These are phyloP conservation scores for Botryotinia globosa DNA, from an alignment of 2,329 filamentous ascomycete species.

Conservation along the genomic window DNA sequence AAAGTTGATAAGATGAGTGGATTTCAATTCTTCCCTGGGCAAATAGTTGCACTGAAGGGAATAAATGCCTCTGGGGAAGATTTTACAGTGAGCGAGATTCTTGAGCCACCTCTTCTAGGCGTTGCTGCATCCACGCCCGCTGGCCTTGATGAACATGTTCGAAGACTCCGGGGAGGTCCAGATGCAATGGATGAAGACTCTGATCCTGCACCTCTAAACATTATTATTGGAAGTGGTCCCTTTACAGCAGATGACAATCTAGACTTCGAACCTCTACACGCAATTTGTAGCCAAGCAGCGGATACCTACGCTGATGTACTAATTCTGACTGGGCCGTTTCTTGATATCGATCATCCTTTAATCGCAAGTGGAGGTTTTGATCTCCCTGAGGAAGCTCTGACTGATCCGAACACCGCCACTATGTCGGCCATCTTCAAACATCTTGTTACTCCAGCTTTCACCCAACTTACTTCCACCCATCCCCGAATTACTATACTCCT, in stretches of 20 bases:
- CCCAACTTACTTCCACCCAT: constrained; percentile 65
- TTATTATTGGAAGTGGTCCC: constrained; percentile 79
- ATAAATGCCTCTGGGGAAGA: constrained; percentile 82
- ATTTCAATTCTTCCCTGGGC: constrained; percentile 89
- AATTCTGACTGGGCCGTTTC: constrained; percentile 80
- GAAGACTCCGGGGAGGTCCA: constrained; percentile 63
- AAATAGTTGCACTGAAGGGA: constrained; percentile 83
- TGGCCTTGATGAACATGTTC: constrained; percentile 65
- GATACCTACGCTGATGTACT: constrained; percentile 74
- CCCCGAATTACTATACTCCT: constrained; percentile 80
- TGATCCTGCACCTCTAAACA: constrained; percentile 64
- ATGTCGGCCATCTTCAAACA: constrained; percentile 80
- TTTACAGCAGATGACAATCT: constrained; percentile 93
- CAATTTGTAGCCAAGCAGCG: constrained; percentile 74
- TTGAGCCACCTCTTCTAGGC: constrained; percentile 71
- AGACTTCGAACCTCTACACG: constrained; percentile 81
- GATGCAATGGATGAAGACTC: constrained; percentile 60
- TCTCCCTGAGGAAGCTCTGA: constrained; percentile 61
- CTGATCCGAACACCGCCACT: constrained; percentile 75
- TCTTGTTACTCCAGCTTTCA: constrained; percentile 71
- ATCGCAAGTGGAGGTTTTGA: constrained; percentile 79
- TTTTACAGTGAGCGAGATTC: constrained; percentile 75
- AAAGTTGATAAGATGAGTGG: constrained; percentile 66
- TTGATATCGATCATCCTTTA: constrained; percentile 87
- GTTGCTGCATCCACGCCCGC: constrained; percentile 67